phyloP scores from a whole-genome alignment of 2,329 filamentous ascomycete genomes.

The Gremmenia infestans region DNA sequence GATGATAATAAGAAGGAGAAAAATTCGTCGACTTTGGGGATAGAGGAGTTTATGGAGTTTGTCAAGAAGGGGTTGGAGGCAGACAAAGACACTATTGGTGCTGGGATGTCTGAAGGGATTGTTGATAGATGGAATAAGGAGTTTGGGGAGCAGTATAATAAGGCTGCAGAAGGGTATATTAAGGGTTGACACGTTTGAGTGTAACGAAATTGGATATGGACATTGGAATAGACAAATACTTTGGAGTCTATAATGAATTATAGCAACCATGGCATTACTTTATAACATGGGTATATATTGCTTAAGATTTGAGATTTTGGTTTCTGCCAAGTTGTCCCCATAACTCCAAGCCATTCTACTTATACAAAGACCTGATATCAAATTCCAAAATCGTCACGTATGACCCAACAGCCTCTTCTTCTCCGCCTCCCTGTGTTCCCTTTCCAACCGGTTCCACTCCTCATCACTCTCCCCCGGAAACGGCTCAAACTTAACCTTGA shows the following conservation, averaged over 20 bases:
- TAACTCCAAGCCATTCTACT: background rate
- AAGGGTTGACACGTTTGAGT: no score
- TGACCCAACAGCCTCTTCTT: background rate
- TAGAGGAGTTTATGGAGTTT: constrained; percentile 51
- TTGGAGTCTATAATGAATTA: no score
- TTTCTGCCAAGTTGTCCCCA: background rate
- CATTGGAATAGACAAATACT: no score
- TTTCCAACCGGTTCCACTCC: constrained; percentile 33
- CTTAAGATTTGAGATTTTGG: background rate
- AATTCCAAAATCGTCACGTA: constrained; percentile 2
- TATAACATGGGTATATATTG: background rate
- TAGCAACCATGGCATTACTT: no score
- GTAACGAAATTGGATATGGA: no score
- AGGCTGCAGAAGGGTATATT: constrained; percentile 4
- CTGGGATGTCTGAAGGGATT: constrained; percentile 32
- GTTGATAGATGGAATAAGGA: constrained; percentile 22
- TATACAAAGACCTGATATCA: background rate
- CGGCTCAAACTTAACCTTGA: constrained; percentile 35
- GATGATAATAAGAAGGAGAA: constrained; percentile 55
- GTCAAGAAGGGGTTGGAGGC: constrained; percentile 40
- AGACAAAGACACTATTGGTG: constrained; percentile 44
- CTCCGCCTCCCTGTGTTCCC: constrained; percentile 17
- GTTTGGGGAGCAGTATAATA: constrained; percentile 42
- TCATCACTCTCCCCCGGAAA: constrained; percentile 37
- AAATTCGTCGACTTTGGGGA: constrained; percentile 40